Conservation (phyloP, 805 yeast species). For the Candida boidinii region DNA sequence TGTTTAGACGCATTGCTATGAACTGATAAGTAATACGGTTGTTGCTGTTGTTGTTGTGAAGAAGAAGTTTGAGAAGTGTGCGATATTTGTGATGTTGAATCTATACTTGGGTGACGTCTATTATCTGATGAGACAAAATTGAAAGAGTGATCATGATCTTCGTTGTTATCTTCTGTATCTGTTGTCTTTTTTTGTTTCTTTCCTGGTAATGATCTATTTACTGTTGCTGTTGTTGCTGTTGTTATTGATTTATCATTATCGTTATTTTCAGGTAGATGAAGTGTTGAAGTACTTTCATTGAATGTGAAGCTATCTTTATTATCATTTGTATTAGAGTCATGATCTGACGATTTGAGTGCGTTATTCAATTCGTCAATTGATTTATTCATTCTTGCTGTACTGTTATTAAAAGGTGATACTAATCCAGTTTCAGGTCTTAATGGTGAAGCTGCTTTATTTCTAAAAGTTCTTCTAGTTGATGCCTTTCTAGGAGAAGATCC, state of each 20-base stretch:
- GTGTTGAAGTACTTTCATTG: conserved; percentile 7
- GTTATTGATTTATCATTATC: not conserved
- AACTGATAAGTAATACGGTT: too few species aligned
- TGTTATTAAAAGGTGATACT: too few species aligned
- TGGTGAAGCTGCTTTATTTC: too few species aligned
- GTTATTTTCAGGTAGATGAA: not conserved
- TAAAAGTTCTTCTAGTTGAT: conserved; percentile 19
- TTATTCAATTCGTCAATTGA: not conserved
- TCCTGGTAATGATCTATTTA: not conserved
- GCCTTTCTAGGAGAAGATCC: conserved; percentile 24
- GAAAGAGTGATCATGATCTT: too few species aligned
- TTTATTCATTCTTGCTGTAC: too few species aligned
- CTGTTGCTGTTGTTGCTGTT: not conserved
- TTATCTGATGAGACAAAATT: too few species aligned
- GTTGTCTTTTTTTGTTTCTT: not conserved
- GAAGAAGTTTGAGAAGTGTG: too few species aligned
- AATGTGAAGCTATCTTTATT: conserved; percentile 21
- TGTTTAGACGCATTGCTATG: too few species aligned
- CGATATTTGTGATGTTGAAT: too few species aligned
- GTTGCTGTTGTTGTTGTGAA: too few species aligned
- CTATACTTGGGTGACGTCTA: too few species aligned
- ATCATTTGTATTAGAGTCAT: conserved; percentile 1
- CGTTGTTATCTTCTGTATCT: not conserved
- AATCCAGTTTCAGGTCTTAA: too few species aligned
- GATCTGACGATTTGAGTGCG: not conserved